Percentiles rank a stretch among this genome's conserved stretches.
phyloP scores from a whole-genome alignment of 2,329 filamentous ascomycete species.

The Clarireedia monteithiana region DNA sequence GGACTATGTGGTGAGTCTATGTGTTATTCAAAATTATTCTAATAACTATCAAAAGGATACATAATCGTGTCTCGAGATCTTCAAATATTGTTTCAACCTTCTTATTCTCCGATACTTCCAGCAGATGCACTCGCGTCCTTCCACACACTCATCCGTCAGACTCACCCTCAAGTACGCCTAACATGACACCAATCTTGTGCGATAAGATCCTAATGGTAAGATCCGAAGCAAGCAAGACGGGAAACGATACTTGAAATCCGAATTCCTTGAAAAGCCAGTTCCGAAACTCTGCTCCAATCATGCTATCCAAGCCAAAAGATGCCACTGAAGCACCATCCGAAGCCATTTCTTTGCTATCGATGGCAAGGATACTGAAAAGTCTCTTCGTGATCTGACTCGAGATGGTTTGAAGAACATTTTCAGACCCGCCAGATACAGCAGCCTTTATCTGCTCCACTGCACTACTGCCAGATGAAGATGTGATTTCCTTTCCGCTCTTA shows the following conservation, averaged over 20 bases:
- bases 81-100: too few species aligned
- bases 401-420: slow-evolving; percentile 18
- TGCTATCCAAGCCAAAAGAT: slow-evolving; percentile 32
- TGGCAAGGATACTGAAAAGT: slow-evolving; percentile 38
- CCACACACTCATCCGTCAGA: too few species aligned
- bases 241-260: slow-evolving; percentile 31
- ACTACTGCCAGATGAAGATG: not conserved
- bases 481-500: not conserved
- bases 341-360: slow-evolving; percentile 39
- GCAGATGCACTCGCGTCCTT: too few species aligned
- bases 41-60: too few species aligned
- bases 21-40: too few species aligned
- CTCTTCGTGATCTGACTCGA: slow-evolving; percentile 35
- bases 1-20: too few species aligned
- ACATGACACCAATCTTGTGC: too few species aligned
- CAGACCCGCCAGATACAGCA: not conserved
- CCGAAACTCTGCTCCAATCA: slow-evolving; percentile 20
- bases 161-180: too few species aligned
- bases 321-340: slow-evolving; percentile 33
- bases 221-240: slow-evolving; percentile 30
- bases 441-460: not conserved
- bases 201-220: slow-evolving; percentile 17
- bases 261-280: slow-evolving; percentile 33
- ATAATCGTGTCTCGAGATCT: too few species aligned
- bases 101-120: too few species aligned